A percentile compares a stretch with the other conserved stretches of the same genome.
These are phyloP conservation scores for Colletotrichum australisinense DNA, from an alignment of 2,329 filamentous ascomycete species.

Conservation along the genomic window DNA sequence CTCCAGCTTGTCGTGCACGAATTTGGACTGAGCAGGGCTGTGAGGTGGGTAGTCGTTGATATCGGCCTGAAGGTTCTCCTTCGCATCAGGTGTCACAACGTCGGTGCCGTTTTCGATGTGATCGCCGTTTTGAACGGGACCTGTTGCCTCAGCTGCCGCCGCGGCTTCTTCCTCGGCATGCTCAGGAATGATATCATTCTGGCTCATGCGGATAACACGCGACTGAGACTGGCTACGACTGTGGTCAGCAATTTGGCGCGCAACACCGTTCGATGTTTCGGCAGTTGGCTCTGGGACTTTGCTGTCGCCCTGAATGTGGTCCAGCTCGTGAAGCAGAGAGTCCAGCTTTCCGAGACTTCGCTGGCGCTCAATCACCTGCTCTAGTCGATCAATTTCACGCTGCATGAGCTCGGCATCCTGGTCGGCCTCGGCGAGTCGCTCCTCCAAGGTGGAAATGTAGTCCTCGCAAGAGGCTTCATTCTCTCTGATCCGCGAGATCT, in stretches of 20 bases:
- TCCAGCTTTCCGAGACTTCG: constrained; percentile 95
- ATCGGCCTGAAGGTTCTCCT: constrained; percentile 26
- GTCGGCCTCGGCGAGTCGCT: constrained; percentile 93
- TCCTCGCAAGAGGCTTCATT: constrained; percentile 93
- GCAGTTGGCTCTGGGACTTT: constrained; percentile 53
- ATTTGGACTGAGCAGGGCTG: constrained; percentile 84
- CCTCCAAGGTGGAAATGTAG: constrained; percentile 96
- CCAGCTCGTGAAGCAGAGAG: constrained; percentile 89
- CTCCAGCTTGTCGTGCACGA: constrained; percentile 93
- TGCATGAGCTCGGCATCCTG: constrained; percentile 98
- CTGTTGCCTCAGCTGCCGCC: constrained; percentile 18
- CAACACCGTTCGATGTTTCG: constrained; percentile 52
- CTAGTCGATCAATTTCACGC: constrained; percentile 91
- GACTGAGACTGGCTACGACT: constrained; percentile 56
- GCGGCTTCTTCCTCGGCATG: constrained; percentile 55
- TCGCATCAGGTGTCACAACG: constrained; percentile 16
- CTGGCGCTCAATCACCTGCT: constrained; percentile 95
- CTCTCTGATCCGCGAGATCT: constrained; percentile 87
- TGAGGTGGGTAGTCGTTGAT: constrained; percentile 60
- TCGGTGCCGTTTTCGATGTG: constrained; percentile 5
- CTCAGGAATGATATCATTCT: constrained; percentile 66
- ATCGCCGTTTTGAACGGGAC: constrained; percentile 42
- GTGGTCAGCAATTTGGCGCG: constrained; percentile 60
- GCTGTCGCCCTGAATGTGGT: constrained; percentile 76
- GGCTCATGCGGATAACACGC: constrained; percentile 61